Evolutionary conservation across 73 alveolate genomes (phyloP).

Genomic region (Urostyla sp.): DNA sequence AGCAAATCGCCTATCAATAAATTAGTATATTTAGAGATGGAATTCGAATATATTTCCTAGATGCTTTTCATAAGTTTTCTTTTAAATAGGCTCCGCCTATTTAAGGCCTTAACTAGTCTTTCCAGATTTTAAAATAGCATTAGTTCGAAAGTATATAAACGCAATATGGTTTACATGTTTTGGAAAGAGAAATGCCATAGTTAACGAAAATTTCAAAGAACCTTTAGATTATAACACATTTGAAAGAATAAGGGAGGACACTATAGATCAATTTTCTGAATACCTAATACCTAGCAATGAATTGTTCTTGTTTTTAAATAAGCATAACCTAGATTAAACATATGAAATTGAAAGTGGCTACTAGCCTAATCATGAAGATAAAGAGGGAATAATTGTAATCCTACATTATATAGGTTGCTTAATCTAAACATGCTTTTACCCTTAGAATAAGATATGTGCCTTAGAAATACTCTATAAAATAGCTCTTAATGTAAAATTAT

Average conservation of each 20-base stretch:
- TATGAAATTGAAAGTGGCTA: slow-evolving; percentile 1
- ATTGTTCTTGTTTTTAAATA: slow-evolving; percentile 21
- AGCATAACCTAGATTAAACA: slow-evolving; percentile 18
- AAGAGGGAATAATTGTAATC: slow-evolving; percentile 35
- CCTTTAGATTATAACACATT: slow-evolving; percentile 59
- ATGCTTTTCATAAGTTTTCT: slow-evolving; percentile 50
- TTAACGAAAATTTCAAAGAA: slow-evolving; percentile 40
- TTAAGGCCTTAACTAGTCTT: slow-evolving; percentile 42
- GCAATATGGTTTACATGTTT: slow-evolving; percentile 58
- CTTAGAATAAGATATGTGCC: slow-evolving; percentile 47
- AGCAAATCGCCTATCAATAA: slow-evolving; percentile 70
- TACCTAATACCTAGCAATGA: slow-evolving; percentile 51
- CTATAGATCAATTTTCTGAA: slow-evolving; percentile 32
- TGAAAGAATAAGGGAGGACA: slow-evolving; percentile 58
- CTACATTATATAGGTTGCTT: slow-evolving; percentile 61
- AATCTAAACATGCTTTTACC: slow-evolving; percentile 46
- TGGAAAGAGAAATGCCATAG: slow-evolving; percentile 36
- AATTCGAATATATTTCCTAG: slow-evolving; percentile 52
- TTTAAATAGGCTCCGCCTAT: slow-evolving; percentile 55
- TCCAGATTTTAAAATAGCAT: slow-evolving; percentile 52
- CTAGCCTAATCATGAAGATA: slow-evolving; percentile 7
- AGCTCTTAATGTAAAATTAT: too few species aligned
- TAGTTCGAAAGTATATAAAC: slow-evolving; percentile 56
- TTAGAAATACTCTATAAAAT: slow-evolving; percentile 59
- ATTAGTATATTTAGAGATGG: slow-evolving; percentile 61